A percentile compares a stretch with the other conserved stretches of the same genome.
These are phyloP conservation scores for Bipolaris oryzae DNA, from an alignment of 2,329 filamentous ascomycete genomes.

Conservation along the genomic window DNA sequence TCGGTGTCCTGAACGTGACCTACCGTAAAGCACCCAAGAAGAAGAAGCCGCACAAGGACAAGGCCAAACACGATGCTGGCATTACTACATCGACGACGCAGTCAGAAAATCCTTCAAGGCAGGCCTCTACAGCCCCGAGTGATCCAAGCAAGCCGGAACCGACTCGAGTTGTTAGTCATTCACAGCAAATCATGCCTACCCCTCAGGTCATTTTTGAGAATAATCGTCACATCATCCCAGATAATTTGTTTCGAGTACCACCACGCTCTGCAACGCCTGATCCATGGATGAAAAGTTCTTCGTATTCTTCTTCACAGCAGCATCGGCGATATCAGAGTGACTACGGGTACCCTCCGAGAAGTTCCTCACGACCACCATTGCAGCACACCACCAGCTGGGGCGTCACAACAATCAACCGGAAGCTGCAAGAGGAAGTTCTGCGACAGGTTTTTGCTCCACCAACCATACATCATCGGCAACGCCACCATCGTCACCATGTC, in stretches of 20 bases:
- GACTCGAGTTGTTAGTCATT: conserved; percentile 70
- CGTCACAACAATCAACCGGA: conserved; percentile 87
- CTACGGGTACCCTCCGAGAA: conserved; percentile 31
- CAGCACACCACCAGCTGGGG: conserved; percentile 73
- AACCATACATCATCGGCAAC: conserved; percentile 79
- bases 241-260: conserved; percentile 75
- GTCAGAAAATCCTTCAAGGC: conserved; percentile 23
- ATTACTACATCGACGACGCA: conserved; percentile 22
- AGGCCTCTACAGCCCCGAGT: conserved; percentile 19
- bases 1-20: conserved; percentile 94
- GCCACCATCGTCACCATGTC: conserved; percentile 69
- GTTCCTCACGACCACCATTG: conserved; percentile 49
- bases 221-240: conserved; percentile 90
- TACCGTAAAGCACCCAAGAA: conserved; percentile 82
- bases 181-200: conserved; percentile 73
- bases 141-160: conserved; percentile 26
- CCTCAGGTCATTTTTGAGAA: conserved; percentile 94
- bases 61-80: conserved; percentile 29
- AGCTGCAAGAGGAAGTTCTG: conserved; percentile 86
- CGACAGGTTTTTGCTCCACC: conserved; percentile 89
- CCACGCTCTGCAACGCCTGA: conserved; percentile 50
- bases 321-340: conserved; percentile 47
- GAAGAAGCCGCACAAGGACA: conserved; percentile 51
- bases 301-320: conserved; percentile 39
- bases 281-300: conserved; percentile 40